These are phyloP conservation scores for Malassezia pachydermatis DNA, from an alignment of 1,284 basidiomycete genomes.

Conservation along the genomic window DNA sequence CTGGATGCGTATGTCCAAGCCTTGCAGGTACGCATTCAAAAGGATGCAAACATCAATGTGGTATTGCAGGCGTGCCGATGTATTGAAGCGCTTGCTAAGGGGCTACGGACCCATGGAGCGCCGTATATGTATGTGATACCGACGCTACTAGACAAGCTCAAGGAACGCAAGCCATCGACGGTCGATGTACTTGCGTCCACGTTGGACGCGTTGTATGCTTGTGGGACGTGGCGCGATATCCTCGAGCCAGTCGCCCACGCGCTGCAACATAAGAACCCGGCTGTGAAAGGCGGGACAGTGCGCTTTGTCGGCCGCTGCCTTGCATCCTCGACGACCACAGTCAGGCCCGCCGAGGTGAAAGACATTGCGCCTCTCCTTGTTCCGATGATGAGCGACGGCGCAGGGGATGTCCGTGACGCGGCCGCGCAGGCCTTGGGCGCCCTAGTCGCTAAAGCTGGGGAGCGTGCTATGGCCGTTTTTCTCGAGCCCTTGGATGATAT, in stretches of 20 bases:
- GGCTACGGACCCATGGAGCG: conserved; percentile 61
- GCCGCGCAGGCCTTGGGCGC: conserved; percentile 79
- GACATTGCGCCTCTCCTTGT: conserved; percentile 70
- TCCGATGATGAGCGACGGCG: conserved; percentile 70
- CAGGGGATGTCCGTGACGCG: conserved; percentile 79
- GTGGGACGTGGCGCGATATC: conserved; percentile 66
- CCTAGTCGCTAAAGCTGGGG: conserved; percentile 94
- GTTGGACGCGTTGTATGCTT: conserved; percentile 77
- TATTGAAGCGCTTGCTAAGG: conserved; percentile 74
- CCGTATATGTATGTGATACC: conserved; percentile 65
- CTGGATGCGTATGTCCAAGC: conserved; percentile 65
- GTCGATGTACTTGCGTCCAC: conserved; percentile 79
- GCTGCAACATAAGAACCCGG: conserved; percentile 84
- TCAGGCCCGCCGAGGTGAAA: conserved; percentile 70
- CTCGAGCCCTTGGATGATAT: conserved; percentile 81
- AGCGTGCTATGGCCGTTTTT: conserved; percentile 75
- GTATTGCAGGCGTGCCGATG: conserved; percentile 79
- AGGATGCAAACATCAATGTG: conserved; percentile 90
- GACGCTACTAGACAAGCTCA: conserved; percentile 76
- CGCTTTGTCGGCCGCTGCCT: conserved; percentile 79
- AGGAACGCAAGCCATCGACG: conserved; percentile 83
- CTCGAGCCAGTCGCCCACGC: conserved; percentile 71
- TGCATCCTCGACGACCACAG: conserved; percentile 52
- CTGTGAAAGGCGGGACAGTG: conserved; percentile 85
- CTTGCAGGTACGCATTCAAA: conserved; percentile 69